These are phyloP conservation scores for Torulaspora globosa DNA, from an alignment of 1,139 yeast genomes.

Conservation along the genomic window DNA sequence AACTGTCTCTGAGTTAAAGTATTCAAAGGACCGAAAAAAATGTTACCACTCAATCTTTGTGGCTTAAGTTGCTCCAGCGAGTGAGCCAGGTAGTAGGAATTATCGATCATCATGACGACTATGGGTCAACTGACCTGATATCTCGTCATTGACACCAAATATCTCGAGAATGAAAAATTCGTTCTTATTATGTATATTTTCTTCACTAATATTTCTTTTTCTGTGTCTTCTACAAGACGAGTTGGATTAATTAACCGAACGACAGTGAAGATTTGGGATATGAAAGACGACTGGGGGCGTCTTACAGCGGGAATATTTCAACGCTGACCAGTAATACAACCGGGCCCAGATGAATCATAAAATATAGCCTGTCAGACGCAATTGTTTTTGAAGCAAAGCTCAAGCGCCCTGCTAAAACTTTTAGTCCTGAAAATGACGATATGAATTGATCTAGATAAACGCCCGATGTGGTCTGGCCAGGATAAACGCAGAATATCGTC, in stretches of 20 bases:
- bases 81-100: constrained; percentile 18
- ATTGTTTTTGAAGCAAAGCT: too few relatives aligned
- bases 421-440: too few relatives aligned
- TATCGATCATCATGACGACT: constrained; percentile 8
- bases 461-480: too few relatives aligned
- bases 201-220: constrained; percentile 3
- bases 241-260: not conserved
- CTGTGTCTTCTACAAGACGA: not conserved
- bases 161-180: constrained; percentile 3
- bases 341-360: too few relatives aligned
- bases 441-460: too few relatives aligned
- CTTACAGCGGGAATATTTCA: too few relatives aligned
- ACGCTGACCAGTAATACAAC: too few relatives aligned
- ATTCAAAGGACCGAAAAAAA: constrained; percentile 39
- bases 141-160: constrained; percentile 4
- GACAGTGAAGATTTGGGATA: too few relatives aligned
- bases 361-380: too few relatives aligned
- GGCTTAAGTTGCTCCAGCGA: constrained; percentile 30
- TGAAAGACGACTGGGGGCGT: too few relatives aligned
- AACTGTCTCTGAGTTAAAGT: constrained; percentile 35
- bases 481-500: too few relatives aligned
- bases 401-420: too few relatives aligned
- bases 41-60: constrained; percentile 34
- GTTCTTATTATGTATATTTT: not conserved
- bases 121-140: not conserved